Conservation (phyloP, 148 eudicot species). For the Amaranthus hypochondriacus region DNA sequence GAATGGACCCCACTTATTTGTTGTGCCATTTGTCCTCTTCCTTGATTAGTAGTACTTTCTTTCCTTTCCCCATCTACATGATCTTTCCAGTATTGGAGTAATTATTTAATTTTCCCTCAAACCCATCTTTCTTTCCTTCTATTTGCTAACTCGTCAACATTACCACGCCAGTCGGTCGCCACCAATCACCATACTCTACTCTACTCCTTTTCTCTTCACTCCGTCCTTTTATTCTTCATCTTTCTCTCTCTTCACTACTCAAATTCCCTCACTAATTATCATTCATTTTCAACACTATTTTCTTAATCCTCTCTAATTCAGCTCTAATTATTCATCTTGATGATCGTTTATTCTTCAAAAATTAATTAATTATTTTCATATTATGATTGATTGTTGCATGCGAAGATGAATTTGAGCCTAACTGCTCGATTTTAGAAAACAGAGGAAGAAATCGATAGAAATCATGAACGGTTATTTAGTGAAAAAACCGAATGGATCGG, state of each 20-base stretch:
- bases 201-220: neutral
- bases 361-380: neutral
- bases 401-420: neutral
- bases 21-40: no score
- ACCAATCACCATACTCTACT: neutral
- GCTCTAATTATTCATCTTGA: neutral
- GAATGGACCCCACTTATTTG: no score
- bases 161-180: no score
- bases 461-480: constrained; percentile 22
- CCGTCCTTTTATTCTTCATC: neutral
- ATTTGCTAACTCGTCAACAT: no score
- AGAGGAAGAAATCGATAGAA: neutral
- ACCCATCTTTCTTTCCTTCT: no score
- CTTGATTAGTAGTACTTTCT: no score
- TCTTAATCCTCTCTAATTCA: neutral
- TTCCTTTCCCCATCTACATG: no score
- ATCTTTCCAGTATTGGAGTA: no score
- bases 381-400: neutral
- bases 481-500: constrained; percentile 21
- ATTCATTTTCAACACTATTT: neutral
- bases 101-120: no score
- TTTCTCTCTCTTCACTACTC: neutral
- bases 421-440: neutral
- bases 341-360: neutral
- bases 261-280: neutral